These are phyloP conservation scores for Pleodorina starrii DNA, from an alignment of 139 green algal species.

Conservation along the genomic window DNA sequence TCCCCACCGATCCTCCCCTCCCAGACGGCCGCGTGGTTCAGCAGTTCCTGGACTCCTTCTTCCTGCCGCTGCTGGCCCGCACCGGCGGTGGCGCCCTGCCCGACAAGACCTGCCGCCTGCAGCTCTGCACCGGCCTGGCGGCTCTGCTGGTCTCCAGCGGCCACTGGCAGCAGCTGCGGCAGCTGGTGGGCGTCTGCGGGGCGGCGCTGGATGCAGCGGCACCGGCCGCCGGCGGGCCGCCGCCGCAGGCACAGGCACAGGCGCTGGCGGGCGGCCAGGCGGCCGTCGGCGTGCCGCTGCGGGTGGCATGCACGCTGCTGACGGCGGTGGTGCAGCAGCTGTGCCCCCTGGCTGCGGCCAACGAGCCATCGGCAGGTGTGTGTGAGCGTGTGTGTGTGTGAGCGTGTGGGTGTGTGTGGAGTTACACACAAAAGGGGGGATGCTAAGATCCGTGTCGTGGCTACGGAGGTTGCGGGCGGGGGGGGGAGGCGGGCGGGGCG, in stretches of 20 bases:
- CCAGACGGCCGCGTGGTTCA: slow-evolving; percentile 12
- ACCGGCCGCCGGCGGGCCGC: no score
- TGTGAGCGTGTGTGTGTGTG: no score
- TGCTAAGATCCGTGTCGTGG: no score
- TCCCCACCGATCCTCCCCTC: no score
- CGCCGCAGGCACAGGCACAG: neutral
- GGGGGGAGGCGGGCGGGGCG: no score
- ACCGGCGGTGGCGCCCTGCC: neutral
- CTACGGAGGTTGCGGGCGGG: no score
- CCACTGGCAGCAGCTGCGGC: slow-evolving; percentile 35
- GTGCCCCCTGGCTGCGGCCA: neutral
- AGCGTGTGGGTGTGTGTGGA: no score
- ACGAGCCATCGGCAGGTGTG: neutral
- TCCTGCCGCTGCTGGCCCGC: slow-evolving; percentile 38
- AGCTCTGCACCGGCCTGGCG: slow-evolving; percentile 3
- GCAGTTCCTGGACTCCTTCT: slow-evolving; percentile 51
- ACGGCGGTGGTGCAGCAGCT: neutral
- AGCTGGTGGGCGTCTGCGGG: neutral
- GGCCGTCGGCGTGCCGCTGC: neutral
- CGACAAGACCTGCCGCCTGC: slow-evolving; percentile 30
- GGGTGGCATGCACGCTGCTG: neutral
- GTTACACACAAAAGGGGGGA: no score
- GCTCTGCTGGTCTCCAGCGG: neutral
- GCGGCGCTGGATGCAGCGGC: neutral
- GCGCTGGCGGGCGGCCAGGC: neutral